A percentile compares a stretch with the other conserved stretches of the same genome.
Conservation (phyloP, 2,329 filamentous ascomycete genomes). For the Scedosporium dehoogii region DNA sequence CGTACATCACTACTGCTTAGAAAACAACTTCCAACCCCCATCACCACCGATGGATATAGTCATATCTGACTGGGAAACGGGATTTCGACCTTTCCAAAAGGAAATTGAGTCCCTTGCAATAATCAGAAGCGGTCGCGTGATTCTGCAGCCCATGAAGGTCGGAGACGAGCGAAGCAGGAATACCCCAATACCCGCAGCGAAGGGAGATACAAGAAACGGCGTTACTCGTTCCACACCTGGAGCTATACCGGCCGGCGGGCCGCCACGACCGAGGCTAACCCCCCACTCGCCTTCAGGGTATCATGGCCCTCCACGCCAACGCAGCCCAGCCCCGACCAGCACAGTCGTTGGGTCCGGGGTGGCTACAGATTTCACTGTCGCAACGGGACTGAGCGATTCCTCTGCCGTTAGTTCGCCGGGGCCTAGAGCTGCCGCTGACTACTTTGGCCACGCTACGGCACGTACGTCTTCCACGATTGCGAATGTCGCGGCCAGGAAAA, state of each 20-base stretch:
- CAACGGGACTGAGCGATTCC: slow-evolving; percentile 26
- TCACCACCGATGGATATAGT: slow-evolving; percentile 65
- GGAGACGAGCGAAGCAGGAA: slow-evolving; percentile 7
- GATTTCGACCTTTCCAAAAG: slow-evolving; percentile 52
- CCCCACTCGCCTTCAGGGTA: not conserved
- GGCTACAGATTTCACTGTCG: slow-evolving; percentile 35
- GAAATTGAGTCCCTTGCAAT: slow-evolving; percentile 57
- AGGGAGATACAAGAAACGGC: not conserved
- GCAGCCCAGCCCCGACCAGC: slow-evolving; percentile 19
- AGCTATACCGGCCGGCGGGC: not conserved
- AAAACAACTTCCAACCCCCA: slow-evolving; percentile 59
- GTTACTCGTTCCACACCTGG: not conserved
- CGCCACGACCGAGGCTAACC: not conserved
- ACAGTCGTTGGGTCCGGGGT: slow-evolving; percentile 19
- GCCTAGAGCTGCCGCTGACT: slow-evolving; percentile 17
- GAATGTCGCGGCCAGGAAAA: slow-evolving; percentile 38
- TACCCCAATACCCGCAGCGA: not conserved
- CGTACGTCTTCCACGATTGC: slow-evolving; percentile 9
- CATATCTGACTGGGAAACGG: slow-evolving; percentile 52
- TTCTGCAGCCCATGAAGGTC: slow-evolving; percentile 31
- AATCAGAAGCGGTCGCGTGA: slow-evolving; percentile 57
- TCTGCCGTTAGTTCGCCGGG: slow-evolving; percentile 17
- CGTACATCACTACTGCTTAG: slow-evolving; percentile 62
- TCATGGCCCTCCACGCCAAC: slow-evolving; percentile 14
- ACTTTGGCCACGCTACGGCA: slow-evolving; percentile 17